These are phyloP conservation scores for Thraustochytrium striatum DNA, from an alignment of 352 stramenopile genomes.

Conservation along the genomic window DNA sequence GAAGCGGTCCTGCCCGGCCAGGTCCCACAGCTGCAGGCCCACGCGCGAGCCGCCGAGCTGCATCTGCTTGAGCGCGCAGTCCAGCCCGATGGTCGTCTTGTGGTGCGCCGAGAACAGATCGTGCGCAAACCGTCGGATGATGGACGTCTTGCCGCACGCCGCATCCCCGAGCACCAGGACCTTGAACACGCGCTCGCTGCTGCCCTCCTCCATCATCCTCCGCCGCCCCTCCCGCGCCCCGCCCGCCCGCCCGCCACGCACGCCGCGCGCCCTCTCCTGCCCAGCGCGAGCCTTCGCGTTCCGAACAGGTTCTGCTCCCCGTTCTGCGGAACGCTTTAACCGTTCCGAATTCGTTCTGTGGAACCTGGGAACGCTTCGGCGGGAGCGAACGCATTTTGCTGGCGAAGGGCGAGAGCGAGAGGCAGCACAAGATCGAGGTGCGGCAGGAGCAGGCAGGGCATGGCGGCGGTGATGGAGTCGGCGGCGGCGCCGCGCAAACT, in stretches of 20 bases:
- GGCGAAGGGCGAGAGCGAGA: too few species aligned
- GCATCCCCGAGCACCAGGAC: conserved; percentile 81
- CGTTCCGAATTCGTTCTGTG: too few species aligned
- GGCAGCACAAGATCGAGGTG: too few species aligned
- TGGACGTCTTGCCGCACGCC: conserved; percentile 82
- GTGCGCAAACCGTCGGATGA: conserved; percentile 83
- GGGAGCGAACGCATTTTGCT: too few species aligned
- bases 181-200: conserved; percentile 63
- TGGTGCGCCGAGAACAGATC: conserved; percentile 84
- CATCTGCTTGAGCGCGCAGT: conserved; percentile 44
- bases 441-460: not conserved
- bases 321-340: too few species aligned
- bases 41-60: too few species aligned
- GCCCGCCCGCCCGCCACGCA: too few species aligned
- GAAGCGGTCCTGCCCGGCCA: conserved; percentile 87
- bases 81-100: conserved; percentile 80
- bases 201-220: too few species aligned
- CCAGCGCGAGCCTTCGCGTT: not conserved
- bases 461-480: not conserved
- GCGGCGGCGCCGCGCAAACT: not conserved
- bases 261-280: too few species aligned
- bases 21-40: conserved; percentile 86
- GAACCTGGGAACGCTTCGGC: too few species aligned
- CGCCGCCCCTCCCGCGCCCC: too few species aligned
- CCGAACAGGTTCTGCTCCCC: not conserved